These are phyloP conservation scores for Quercus lobata DNA, from an alignment of 331 rosid species.

Conservation along the genomic window DNA sequence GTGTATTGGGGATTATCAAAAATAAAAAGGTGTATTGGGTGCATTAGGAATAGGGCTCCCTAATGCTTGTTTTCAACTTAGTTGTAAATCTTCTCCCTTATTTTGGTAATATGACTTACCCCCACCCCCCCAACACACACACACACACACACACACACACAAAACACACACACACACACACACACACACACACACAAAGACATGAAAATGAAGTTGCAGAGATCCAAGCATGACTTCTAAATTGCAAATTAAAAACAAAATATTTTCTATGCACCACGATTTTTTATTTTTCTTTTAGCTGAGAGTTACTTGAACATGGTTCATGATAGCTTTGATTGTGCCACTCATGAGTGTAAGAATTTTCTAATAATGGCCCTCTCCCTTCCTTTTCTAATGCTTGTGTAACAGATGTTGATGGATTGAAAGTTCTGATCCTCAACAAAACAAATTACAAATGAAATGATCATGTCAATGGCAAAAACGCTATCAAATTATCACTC, in stretches of 20 bases:
- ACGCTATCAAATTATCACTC: not conserved
- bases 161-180: too few relatives aligned
- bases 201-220: not conserved
- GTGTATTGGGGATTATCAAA: too few relatives aligned
- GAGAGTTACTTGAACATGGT: not conserved
- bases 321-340: not conserved
- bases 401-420: not conserved
- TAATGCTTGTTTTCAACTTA: too few relatives aligned
- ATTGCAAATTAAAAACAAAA: not conserved
- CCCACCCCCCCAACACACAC: not conserved
- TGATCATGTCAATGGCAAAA: not conserved
- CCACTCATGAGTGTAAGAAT: too few relatives aligned
- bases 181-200: too few relatives aligned
- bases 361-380: not conserved
- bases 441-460: not conserved
- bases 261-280: not conserved
- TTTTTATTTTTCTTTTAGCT: not conserved
- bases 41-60: too few relatives aligned
- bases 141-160: too few relatives aligned
- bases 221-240: not conserved
- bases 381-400: not conserved
- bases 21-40: too few relatives aligned
- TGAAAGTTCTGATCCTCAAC: not conserved
- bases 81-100: too few relatives aligned
- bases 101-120: too few relatives aligned